These are phyloP conservation scores for Aspergillus phoenicis DNA, from an alignment of 2,329 filamentous ascomycete species.

Conservation along the genomic window DNA sequence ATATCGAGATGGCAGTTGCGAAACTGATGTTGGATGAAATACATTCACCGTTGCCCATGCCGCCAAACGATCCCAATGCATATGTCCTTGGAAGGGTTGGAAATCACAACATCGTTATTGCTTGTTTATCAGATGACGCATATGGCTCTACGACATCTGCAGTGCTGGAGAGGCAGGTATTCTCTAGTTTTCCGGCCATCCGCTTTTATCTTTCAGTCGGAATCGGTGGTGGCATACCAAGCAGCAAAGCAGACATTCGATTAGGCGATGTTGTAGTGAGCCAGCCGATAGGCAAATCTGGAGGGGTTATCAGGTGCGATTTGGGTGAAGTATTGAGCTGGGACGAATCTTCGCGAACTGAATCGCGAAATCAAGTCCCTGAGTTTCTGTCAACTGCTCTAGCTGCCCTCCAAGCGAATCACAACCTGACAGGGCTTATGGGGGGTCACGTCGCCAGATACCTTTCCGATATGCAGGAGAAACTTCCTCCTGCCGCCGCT, in stretches of 20 bases:
- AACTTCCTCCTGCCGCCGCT: no score
- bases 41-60: no score
- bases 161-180: background rate
- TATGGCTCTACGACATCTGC: background rate
- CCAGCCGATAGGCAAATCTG: background rate
- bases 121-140: background rate
- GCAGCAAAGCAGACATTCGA: background rate
- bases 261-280: conserved; percentile 2
- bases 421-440: no score
- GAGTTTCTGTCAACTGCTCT: no score
- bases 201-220: background rate
- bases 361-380: no score
- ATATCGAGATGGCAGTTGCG: no score
- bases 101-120: background rate
- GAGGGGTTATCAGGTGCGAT: background rate
- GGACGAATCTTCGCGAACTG: background rate
- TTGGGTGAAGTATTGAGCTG: background rate
- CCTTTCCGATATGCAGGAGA: no score
- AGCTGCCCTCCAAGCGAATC: no score
- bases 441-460: no score
- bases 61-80: background rate
- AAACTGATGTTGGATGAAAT: no score
- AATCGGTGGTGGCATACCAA: background rate
- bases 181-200: background rate
- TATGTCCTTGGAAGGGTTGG: background rate